Base-by-base conservation (phyloP, 805 yeast genomes). In the Candida jianshihensis region DNA sequence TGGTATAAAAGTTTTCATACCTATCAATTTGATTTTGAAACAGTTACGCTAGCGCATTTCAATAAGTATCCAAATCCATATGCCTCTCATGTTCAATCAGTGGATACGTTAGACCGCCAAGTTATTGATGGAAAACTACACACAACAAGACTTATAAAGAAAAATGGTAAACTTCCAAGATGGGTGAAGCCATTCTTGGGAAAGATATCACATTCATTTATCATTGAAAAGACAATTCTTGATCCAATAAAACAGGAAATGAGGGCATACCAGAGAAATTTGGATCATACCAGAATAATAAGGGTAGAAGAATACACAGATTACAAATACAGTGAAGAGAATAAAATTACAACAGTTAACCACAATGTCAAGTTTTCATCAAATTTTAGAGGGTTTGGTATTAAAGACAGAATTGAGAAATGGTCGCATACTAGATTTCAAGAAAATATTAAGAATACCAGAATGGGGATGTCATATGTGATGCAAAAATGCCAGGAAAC, bases 131-230 rank as follows among this genome's bases (percentile, higher is more conserved):
- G 94, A 18, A 66, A 75, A 34, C 68, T 89, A 31, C 71, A 75
- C 46, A 77, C 84, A 26, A 82, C 90, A 5, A 71, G 90, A 46
- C 63, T 89, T 28, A 76, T 89, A 30, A 73, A 73, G 47, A 90
- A 89, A 55, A 64, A 73, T 4, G 97, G 97, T 2, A 70, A 86
- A 46, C 64, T 89, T 26, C 97, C 97, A 5, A 57, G 65, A 26
- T 87, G 92, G 76, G 75, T 83, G 19, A 73, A 70, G 46, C 90
- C 90, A 4, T 73, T 87, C 37, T 57, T 88, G 41, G 89, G 90
- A 2, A 66, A 70, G 32, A 75, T 76, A 19, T 68, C 82, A 22
- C 79, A 82, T 37, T 68, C 86, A 11, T 85, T 92, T 90, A 76
- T 89, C 29, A 71, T 89, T 31, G 97, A 89, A 53, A 73, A 75